Conservation (phyloP, 768 basidiomycete species). For the Cubamyces sp. region DNA sequence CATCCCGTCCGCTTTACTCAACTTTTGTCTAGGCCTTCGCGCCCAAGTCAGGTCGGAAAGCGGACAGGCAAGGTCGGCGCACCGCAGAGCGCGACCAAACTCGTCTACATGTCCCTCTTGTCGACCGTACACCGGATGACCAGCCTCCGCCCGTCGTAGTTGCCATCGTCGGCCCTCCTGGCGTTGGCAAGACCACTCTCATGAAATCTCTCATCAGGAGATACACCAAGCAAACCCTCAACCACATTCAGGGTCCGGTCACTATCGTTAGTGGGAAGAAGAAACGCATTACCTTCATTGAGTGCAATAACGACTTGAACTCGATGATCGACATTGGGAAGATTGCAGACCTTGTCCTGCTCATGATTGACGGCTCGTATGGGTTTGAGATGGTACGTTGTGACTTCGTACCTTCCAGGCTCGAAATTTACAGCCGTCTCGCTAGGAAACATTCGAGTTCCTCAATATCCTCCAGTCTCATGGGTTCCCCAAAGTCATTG, state of each 20-base stretch:
- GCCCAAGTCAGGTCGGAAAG: conserved; percentile 85
- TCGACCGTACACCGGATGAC: conserved; percentile 91
- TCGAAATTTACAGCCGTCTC: conserved; percentile 1
- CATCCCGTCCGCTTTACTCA: conserved; percentile 7
- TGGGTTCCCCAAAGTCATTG: conserved; percentile 98
- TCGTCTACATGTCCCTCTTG: conserved; percentile 92
- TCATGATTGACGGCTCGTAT: conserved; percentile 98
- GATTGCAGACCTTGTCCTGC: conserved; percentile 91
- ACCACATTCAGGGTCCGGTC: conserved; percentile 89
- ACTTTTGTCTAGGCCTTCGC: conserved; percentile 76
- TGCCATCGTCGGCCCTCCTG: conserved; percentile 94
- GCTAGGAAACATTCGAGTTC: conserved; percentile 97
- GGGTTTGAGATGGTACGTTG: conserved; percentile 94
- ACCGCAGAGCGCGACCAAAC: conserved; percentile 95
- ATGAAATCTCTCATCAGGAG: conserved; percentile 89
- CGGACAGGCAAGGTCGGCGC: conserved; percentile 86
- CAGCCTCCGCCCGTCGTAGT: conserved; percentile 93
- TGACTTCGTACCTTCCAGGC: not conserved
- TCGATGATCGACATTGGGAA: conserved; percentile 99
- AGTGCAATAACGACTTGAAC: conserved; percentile 97
- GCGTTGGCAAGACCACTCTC: conserved; percentile 95
- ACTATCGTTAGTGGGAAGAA: conserved; percentile 95
- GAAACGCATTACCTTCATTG: conserved; percentile 91
- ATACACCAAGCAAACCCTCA: conserved; percentile 92
- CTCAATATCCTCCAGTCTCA: conserved; percentile 96